phyloP scores from a whole-genome alignment of 2,329 filamentous ascomycete species.

The Thyridium curvatum region DNA sequence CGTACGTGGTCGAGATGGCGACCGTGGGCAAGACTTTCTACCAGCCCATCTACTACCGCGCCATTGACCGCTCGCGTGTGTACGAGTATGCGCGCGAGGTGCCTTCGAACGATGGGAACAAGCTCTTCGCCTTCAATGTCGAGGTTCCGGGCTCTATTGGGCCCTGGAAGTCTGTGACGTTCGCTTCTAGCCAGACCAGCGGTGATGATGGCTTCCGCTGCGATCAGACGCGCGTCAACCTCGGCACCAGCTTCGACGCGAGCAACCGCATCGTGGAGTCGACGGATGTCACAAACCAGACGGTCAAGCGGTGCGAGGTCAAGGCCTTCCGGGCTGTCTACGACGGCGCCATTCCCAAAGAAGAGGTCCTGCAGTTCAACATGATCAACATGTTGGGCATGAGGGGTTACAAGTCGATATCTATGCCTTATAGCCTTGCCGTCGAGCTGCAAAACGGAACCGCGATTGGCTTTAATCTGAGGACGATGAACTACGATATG shows the following conservation, averaged over 20 bases:
- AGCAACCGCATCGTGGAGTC: slow-evolving; percentile 2
- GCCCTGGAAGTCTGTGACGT: slow-evolving; percentile 6
- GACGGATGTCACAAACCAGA: slow-evolving; percentile 2
- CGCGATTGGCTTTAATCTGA: too few species aligned
- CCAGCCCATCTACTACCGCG: not conserved
- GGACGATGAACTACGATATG: too few species aligned
- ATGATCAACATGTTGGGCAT: too few species aligned
- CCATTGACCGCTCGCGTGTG: not conserved
- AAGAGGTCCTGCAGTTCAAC: slow-evolving; percentile 6
- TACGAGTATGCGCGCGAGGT: not conserved
- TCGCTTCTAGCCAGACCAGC: slow-evolving; percentile 1
- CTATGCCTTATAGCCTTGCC: too few species aligned
- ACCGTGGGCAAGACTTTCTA: slow-evolving; percentile 4
- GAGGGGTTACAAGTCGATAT: too few species aligned
- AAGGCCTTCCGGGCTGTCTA: slow-evolving; percentile 6
- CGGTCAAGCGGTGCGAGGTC: slow-evolving; percentile 4
- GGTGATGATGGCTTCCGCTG: slow-evolving; percentile 7
- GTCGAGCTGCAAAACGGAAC: too few species aligned
- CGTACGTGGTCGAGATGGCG: slow-evolving; percentile 7
- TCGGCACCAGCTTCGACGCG: slow-evolving; percentile 3
- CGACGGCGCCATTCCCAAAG: slow-evolving; percentile 1
- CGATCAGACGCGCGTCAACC: slow-evolving; percentile 5
- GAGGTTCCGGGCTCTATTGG: slow-evolving; percentile 4
- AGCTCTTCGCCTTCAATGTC: slow-evolving; percentile 3
- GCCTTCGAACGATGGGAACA: not conserved